Base-by-base conservation (phyloP, 352 stramenopile species). In the Globisporangium echinulatum region DNA sequence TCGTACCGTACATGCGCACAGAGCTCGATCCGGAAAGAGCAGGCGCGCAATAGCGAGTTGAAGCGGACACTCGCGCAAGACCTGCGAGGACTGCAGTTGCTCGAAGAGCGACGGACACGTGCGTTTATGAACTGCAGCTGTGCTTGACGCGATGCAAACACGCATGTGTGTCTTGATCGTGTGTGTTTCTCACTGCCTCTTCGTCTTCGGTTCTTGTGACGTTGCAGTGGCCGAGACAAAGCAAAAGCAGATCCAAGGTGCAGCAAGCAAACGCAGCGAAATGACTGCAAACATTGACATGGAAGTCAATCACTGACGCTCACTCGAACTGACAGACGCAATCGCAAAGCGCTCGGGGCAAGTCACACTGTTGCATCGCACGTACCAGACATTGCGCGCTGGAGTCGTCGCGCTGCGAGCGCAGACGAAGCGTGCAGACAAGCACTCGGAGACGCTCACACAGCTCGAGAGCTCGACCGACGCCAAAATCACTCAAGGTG, bases 81-180 rank as follows among this genome's bases (percentile, higher is more conserved):
- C 33, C 57, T 62, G 5, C 62, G 56, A 43, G 63, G 80, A 19
- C 51, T 90, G 7, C 56, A 69, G 13, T 51, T 36, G 0, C 58
- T 87, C 2, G 76, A 83, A 60, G 75, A 75, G 48, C 82, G 74
- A 19, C 65, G 76, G 54, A 70, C 60, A 6, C 67, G 81, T 87
- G 61, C 38, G 49, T 67, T 0, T 17, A 33, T 33, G 25, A 33
- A 33, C 25, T 33, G 25, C 25, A 33, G 25, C 25, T 33, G 25
- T 3, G 25, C 25, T 33, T 33, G 25, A 33, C 25, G 25, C 25
- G 25, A 33, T 33, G 2, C 2, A 33, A 33, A 3, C 25, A 33
- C 3, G 25, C 25, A 33, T 33, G 25, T 33, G 25, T 33, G 25
- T 33, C 4, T 13, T 13, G 19, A 25, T 25, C 19, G 25, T 33